Conservation (phyloP, 352 stramenopile genomes). For the Globisporangium irregulare region DNA sequence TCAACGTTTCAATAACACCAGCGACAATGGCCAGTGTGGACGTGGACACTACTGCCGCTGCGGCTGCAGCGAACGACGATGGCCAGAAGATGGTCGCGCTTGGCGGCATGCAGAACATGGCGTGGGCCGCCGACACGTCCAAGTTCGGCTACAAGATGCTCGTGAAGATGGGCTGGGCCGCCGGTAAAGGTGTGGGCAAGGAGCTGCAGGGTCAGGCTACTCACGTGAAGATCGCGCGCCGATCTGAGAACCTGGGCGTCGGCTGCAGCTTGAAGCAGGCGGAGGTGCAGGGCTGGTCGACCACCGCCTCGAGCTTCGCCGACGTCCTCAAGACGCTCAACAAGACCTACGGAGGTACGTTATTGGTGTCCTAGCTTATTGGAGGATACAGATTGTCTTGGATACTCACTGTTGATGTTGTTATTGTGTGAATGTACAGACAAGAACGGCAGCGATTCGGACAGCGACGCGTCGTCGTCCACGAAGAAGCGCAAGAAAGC, state of each 20-base stretch:
- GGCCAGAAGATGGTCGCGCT: slow-evolving; percentile 65
- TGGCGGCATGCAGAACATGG: slow-evolving; percentile 87
- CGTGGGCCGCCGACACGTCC: slow-evolving; percentile 83
- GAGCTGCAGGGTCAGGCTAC: slow-evolving; percentile 87
- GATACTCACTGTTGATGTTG: neutral
- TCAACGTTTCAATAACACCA: neutral
- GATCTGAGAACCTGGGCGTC: slow-evolving; percentile 89
- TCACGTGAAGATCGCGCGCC: slow-evolving; percentile 86
- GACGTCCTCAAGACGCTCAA: slow-evolving; percentile 86
- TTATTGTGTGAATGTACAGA: slow-evolving; percentile 10
- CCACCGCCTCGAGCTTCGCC: slow-evolving; percentile 73
- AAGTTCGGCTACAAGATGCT: slow-evolving; percentile 96
- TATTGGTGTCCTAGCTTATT: neutral
- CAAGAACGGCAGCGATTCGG: slow-evolving; percentile 34
- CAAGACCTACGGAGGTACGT: slow-evolving; percentile 60
- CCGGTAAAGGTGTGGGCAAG: slow-evolving; percentile 92
- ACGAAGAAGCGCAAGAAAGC: slow-evolving; percentile 55
- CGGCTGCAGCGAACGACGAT: neutral
- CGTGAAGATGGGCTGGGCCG: slow-evolving; percentile 95
- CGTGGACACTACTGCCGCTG: slow-evolving; percentile 1
- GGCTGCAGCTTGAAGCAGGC: slow-evolving; percentile 89
- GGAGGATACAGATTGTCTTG: neutral
- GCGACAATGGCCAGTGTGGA: slow-evolving; percentile 12
- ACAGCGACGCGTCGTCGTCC: slow-evolving; percentile 30
- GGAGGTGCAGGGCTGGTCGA: slow-evolving; percentile 86